Evolutionary conservation across 2,329 filamentous ascomycete genomes (phyloP), one percentile per base, ranked within the genome.

Genomic region (Lachnum nothofagi): DNA sequence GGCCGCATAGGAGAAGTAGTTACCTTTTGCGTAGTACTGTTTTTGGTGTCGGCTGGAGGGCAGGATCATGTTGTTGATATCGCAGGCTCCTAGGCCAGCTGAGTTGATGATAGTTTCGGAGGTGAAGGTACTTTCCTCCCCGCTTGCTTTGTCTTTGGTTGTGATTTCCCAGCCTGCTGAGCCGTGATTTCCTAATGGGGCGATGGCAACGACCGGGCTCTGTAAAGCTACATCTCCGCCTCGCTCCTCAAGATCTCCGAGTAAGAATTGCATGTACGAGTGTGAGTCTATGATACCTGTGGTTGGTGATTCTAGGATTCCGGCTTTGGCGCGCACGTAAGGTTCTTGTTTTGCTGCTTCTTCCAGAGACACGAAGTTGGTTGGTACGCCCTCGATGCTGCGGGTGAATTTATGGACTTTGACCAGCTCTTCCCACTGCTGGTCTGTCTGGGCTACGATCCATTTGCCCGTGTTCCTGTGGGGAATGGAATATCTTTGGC

Each of bases 211-310:
- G 0, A 96, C 88, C 1, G 71, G 65, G 1, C 85, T 86, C 44
- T 80, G 74, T 14, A 93, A 76, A 1, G 88, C 88, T 25, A 84
- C 72, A 16, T 86, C 80, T 1, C 90, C 91, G 19, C 89, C 90
- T 0, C 72, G 71, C 7, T 93, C 80, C 65, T 91, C 85, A 49
- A 95, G 86, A 38, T 82, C 74, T 2, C 85, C 89, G 52, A 85
- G 80, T 14, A 98, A 74, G 60, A 79, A 84, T 29, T 85, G 74
- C 91, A 97, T 97, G 44, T 91, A 75, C 0, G 79, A 75, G 65
- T 98, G 91, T 4, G 80, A 87, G 66, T 97, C 91, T 4, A 98
- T 75, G 59, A 98, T 97, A 1, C 93, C 93, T 0, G 91, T 97
- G 1, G 82, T 85, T 0, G 86, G 80, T 56, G 83, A 88, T 68